Evolutionary conservation across 148 eudicot genomes (phyloP), one percentile per base, ranked within the genome.

Genomic region (Amaranthus cruentus): DNA sequence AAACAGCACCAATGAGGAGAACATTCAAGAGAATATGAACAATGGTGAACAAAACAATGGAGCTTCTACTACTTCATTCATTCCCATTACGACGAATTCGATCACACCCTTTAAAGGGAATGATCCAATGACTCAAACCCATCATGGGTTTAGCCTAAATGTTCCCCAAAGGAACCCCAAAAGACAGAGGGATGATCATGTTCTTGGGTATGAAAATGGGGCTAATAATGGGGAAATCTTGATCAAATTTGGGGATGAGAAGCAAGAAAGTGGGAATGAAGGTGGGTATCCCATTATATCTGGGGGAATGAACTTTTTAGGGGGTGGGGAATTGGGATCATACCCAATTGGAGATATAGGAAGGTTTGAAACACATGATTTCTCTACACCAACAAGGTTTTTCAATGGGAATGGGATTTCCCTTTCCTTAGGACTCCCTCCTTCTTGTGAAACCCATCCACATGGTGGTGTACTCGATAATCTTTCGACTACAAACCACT

Each of bases 391-490:
- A 66, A 54, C 77, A 56, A 79, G 83, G 11, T 81, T 84, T 79
- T 57, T 75, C 4, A 72, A 76, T 21, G 79, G 78, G 56, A 79
- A 80, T 61, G 85, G 84, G 15, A 91, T 91, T 11, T 88, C 93
- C 6, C 93, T 91, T 62, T 87, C 97, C n/a, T 81, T 91, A 6
- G 97, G 91, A 21, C 87, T 91, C 7, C 97, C 93, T 43, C 97
- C 85, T 28, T 28, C 38, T 21, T 80, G 83, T 47, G 97, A 28
- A 28, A 28, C 38, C 38, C 38, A 28, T 28, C 38, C 38, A 28
- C 38, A 28, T 28, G 38, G 38, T 28, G 38, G 38, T 28, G 38
- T 28, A 28, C 38, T 28, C 38, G 38, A 73, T 63, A 61, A 78
- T 52, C 73, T 78, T 6, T 64, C 87, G 5, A 83, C 76, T n/a